Base-by-base conservation (phyloP, 192 early-diverging fungal species). In the Coemansia asiatica region DNA sequence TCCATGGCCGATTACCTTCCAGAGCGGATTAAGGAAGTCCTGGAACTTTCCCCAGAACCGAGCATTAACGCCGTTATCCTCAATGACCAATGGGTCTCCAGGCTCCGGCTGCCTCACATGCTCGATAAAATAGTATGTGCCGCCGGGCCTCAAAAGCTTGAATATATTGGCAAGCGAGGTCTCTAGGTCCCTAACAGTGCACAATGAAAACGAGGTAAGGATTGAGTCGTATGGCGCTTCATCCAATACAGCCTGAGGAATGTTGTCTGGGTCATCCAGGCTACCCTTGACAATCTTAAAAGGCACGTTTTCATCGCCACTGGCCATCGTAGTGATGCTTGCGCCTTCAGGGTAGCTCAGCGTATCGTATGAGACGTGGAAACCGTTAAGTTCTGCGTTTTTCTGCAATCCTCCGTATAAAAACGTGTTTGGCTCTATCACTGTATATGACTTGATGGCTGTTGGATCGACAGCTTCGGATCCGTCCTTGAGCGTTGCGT, bases 371-470 rank as follows among this genome's bases (percentile, higher is more conserved):
- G 50, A 4, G 2, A 81, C 78, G 6, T 21, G 21, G 63, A 81
- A 81, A 5, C 78, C 73, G 57, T 75, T 75, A 28, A 10, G 13
- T 18, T 72, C 67, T 1, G 78, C 78, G 49, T 67, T 81, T 22
- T 46, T 54, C 50, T 75, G 68, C 35, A 81, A 46, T 0, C 61
- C 23, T 7, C n/a, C 21, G 56, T 75, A 81, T 40, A 81, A 26
- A 56, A 75, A 81, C n/a, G 64, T 31, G 46, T 75, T 81, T 12
- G 78, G 78, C 69, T 81, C 73, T 6, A 81, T 40, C 15, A 69
- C 78, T 8, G 73, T 81, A 56, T 81, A 81, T 12, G 69, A 69
- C 36, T 50, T 22, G 21, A 81, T 61, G 3, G 58, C 23, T 3
- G 59, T 26, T 0, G 72, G 67, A 50, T 81, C 69, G 18, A 81